These are phyloP conservation scores for Blastocystis sp. DNA, from an alignment of 352 stramenopile species.

Conservation along the genomic window DNA sequence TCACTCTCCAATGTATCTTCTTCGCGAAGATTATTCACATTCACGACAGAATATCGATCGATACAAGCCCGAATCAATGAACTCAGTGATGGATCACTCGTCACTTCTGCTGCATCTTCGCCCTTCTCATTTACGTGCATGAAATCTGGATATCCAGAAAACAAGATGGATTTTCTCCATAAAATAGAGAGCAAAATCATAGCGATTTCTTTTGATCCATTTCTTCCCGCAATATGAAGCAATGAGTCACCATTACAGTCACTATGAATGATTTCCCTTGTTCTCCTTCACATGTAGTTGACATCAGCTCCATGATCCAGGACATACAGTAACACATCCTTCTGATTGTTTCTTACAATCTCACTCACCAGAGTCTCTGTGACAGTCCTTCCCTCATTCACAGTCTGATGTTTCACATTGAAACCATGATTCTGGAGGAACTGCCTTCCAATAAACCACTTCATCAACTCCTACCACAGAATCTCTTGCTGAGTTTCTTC, in stretches of 20 bases:
- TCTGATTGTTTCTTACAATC: not conserved
- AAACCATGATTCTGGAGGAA: constrained; percentile 17
- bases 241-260: constrained; percentile 2
- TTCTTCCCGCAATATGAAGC: constrained; percentile 25
- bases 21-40: constrained; percentile 15
- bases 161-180: constrained; percentile 36
- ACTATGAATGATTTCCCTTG: not conserved
- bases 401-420: not conserved
- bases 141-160: constrained; percentile 59
- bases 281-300: not conserved
- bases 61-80: constrained; percentile 53
- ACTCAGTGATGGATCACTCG: not conserved
- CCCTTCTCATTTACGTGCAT: constrained; percentile 52
- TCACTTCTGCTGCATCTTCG: constrained; percentile 53
- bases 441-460: not conserved
- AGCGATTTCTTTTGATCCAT: constrained; percentile 3
- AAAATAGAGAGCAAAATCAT: constrained; percentile 59
- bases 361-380: not conserved
- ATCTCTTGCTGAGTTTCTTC: not conserved
- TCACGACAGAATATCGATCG: constrained; percentile 55
- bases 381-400: not conserved
- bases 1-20: constrained; percentile 25
- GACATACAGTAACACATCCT: not conserved
- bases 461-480: not conserved
- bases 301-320: constrained; percentile 58